Percentiles rank a stretch among this genome's conserved stretches.
These are phyloP conservation scores for Eimeria acervulina DNA, from an alignment of 169 alveolate species.

Conservation along the genomic window DNA sequence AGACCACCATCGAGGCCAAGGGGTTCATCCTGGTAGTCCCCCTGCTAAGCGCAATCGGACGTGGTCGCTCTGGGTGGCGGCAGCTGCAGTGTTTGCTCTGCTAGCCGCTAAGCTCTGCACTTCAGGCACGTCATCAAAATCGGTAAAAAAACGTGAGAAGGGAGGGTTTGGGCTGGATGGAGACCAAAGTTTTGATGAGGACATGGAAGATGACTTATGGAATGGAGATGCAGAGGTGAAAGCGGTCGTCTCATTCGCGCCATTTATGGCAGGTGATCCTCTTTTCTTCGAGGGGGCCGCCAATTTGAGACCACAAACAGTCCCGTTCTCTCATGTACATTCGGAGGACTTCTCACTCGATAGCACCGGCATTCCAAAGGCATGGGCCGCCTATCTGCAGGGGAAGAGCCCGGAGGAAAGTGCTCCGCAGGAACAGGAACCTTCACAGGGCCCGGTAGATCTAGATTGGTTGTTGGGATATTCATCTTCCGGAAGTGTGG, in stretches of 20 bases:
- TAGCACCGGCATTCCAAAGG: neutral
- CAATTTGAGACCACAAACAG: slow-evolving; percentile 15
- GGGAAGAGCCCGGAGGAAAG: neutral
- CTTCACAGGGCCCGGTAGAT: neutral
- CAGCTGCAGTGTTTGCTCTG: slow-evolving; percentile 14
- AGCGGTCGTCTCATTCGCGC: neutral
- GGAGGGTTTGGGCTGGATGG: neutral
- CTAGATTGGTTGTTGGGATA: neutral
- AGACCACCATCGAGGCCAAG: neutral
- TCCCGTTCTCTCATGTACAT: neutral
- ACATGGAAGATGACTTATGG: neutral
- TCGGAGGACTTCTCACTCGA: neutral
- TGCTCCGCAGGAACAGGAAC: neutral
- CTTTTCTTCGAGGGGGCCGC: neutral
- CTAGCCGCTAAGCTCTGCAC: neutral
- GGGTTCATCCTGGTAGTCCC: neutral
- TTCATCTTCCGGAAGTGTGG: neutral
- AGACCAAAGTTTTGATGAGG: neutral
- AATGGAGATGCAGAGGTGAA: neutral
- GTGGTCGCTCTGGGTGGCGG: slow-evolving; percentile 16
- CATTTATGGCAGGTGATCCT: slow-evolving; percentile 10
- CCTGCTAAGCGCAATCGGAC: neutral
- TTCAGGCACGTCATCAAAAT: neutral
- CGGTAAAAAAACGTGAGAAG: neutral
- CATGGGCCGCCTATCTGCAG: neutral